Percentiles rank a stretch among this genome's conserved stretches.
Evolutionary conservation across 2,329 filamentous ascomycete species (phyloP).

Genomic region (Fusarium abutilonis): DNA sequence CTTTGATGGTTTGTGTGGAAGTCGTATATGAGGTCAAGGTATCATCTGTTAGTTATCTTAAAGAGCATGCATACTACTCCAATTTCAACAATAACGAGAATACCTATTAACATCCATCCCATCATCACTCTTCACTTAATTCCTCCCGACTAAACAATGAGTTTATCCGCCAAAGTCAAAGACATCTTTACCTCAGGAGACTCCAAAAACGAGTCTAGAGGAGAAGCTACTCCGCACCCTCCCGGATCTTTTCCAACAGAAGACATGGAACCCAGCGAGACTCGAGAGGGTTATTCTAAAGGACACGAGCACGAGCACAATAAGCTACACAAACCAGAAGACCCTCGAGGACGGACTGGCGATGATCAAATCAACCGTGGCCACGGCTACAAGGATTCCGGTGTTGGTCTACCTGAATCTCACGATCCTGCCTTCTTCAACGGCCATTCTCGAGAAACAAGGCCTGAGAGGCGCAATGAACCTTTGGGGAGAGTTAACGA

Average conservation of each 20-base stretch:
- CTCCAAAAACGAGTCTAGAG: conserved; percentile 4
- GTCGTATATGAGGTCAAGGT: conserved; percentile 24
- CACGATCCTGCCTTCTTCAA: neutral
- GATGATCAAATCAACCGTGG: conserved; percentile 8
- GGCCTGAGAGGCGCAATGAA: conserved; percentile 10
- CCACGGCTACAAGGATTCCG: conserved; percentile 31
- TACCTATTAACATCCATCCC: too few species aligned
- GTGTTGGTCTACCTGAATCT: conserved; percentile 17
- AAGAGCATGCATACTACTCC: neutral
- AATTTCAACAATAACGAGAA: neutral
- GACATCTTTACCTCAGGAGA: conserved; percentile 15
- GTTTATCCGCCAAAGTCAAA: conserved; percentile 29
- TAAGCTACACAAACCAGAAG: conserved; percentile 38
- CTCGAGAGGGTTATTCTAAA: conserved; percentile 5
- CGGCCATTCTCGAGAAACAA: neutral
- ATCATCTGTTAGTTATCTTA: neutral
- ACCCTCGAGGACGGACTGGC: conserved; percentile 29
- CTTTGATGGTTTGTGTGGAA: neutral
- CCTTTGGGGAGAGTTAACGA: conserved; percentile 4
- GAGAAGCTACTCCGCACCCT: conserved; percentile 17
- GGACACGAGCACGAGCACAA: conserved; percentile 30
- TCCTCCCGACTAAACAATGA: conserved; percentile 5
- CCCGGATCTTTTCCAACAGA: conserved; percentile 37
- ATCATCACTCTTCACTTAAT: too few species aligned
- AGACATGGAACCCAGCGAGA: conserved; percentile 24